phyloP scores from a whole-genome alignment of 352 stramenopile genomes.

The Saprolegnia diclina region DNA sequence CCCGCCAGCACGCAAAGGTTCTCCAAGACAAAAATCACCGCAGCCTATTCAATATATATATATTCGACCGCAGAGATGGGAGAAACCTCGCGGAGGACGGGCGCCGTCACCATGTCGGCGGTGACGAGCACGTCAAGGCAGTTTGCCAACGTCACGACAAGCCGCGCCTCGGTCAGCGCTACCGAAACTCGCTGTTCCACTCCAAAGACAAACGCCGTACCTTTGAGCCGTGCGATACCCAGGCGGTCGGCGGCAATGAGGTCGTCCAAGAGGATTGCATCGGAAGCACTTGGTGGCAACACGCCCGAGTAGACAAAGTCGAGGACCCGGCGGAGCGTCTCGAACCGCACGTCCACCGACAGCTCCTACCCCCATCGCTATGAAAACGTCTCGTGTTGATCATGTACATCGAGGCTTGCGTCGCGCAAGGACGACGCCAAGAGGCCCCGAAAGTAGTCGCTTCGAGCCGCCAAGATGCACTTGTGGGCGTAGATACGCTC shows the following conservation, averaged over 20 bases:
- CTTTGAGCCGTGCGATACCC: conserved; percentile 62
- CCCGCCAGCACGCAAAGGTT: conserved; percentile 13
- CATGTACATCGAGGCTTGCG: conserved; percentile 2
- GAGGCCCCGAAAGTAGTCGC: conserved; percentile 61
- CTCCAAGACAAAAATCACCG: conserved; percentile 20
- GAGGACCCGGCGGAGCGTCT: conserved; percentile 45
- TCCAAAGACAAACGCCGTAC: background rate
- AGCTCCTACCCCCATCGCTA: conserved; percentile 27
- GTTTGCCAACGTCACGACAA: conserved; percentile 40
- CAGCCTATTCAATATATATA: conserved; percentile 11
- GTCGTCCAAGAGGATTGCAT: conserved; percentile 57
- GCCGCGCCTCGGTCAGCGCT: conserved; percentile 44
- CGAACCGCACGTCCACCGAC: conserved; percentile 53
- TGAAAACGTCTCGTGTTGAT: background rate
- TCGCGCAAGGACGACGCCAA: conserved; percentile 27
- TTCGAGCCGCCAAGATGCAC: conserved; percentile 56
- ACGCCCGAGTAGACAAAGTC: conserved; percentile 72
- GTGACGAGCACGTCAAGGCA: conserved; percentile 58
- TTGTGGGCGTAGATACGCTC: conserved; percentile 44
- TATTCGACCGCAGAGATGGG: no score
- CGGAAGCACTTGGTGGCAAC: conserved; percentile 3
- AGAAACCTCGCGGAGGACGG: conserved; percentile 52
- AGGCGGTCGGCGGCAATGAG: conserved; percentile 70
- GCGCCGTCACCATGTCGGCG: conserved; percentile 49
- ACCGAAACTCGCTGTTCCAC: background rate